Base-by-base conservation (phyloP, 805 yeast species). In the Pichia ethanolica region DNA sequence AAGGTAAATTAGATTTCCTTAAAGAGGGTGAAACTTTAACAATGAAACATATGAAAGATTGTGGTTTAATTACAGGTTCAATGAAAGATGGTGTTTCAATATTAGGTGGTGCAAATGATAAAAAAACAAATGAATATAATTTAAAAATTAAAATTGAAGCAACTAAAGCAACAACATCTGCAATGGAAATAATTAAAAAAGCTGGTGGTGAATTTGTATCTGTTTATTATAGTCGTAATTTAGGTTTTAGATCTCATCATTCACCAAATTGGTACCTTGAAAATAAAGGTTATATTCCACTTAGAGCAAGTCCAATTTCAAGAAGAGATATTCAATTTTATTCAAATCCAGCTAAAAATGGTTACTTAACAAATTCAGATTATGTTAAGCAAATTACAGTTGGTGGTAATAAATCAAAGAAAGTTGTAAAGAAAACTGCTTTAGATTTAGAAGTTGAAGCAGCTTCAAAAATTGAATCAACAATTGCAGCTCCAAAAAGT, bases 221-320 rank as follows among this genome's bases (percentile, higher is more conserved):
- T 5, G 75, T 77, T 51, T 91, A 83, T 65, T 85, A 77, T 62
- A 78, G 80, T 45, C 74, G 78, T 42, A 66, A 65, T 46, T 68
- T 89, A 35, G 83, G 87, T 4, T 77, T 86, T 59, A 73, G 79
- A 59, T 91, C 89, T 5, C 93, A 89, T 60, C 71, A 88, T 38
- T 68, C 82, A 42, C 97, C 98, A 10, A 77, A 79, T 43, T 73
- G 82, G 66, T 85, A 82, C 58, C 64, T 86, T 44, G 66, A 73
- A 55, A 84, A 76, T 59, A 82, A 81, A 61, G 96, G 95, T 14
- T 80, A 89, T 55, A 65, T 90, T 13, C 98, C 98, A 42, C 65
- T 88, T 56, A 82, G 79, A 46, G 89, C 97, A 1, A 80, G 89
- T 66, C 99, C 99, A 12, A 84, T 83, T 8, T 81, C 79, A 58